Evolutionary conservation across 805 yeast genomes (phyloP).

Genomic region (Cyberlindnera petersonii): DNA sequence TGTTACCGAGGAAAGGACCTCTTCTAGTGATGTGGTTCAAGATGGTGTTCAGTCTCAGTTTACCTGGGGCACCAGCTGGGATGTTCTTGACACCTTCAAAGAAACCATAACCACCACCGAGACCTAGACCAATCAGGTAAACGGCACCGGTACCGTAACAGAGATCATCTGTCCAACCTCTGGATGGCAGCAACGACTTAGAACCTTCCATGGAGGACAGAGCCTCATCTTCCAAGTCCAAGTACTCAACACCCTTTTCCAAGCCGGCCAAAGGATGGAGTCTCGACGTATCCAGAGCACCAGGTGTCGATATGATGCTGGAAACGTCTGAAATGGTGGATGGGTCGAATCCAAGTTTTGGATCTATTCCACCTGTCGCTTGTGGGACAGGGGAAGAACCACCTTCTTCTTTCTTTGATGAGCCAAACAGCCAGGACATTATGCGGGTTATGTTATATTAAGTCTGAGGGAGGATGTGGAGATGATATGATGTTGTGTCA

Average conservation of each 20-base stretch:
- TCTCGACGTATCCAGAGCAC: conserved; percentile 61
- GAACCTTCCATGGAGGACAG: conserved; percentile 78
- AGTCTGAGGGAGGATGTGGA: background rate
- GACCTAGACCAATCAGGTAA: conserved; percentile 78
- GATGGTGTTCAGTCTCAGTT: conserved; percentile 81
- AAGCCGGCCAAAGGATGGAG: conserved; percentile 92
- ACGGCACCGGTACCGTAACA: conserved; percentile 98
- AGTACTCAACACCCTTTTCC: conserved; percentile 82
- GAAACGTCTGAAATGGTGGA: conserved; percentile 59
- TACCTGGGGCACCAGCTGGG: conserved; percentile 72
- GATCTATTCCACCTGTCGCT: conserved; percentile 16
- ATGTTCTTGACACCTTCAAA: conserved; percentile 79
- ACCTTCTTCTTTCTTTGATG: conserved; percentile 26
- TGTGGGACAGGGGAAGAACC: conserved; percentile 12
- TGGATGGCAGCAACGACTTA: conserved; percentile 87
- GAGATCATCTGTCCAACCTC: conserved; percentile 96
- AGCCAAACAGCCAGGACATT: conserved; percentile 31
- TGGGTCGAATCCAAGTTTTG: conserved; percentile 57
- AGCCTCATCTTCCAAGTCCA: conserved; percentile 84
- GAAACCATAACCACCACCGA: conserved; percentile 88
- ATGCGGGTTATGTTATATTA: conserved; percentile 2
- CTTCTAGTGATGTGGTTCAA: conserved; percentile 90
- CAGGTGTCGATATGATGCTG: conserved; percentile 55
- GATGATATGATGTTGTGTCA: conserved; percentile 5
- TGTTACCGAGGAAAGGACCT: conserved; percentile 94